These are phyloP conservation scores for Aureobasidium sp. DNA, from an alignment of 2,329 filamentous ascomycete species.

Conservation along the genomic window DNA sequence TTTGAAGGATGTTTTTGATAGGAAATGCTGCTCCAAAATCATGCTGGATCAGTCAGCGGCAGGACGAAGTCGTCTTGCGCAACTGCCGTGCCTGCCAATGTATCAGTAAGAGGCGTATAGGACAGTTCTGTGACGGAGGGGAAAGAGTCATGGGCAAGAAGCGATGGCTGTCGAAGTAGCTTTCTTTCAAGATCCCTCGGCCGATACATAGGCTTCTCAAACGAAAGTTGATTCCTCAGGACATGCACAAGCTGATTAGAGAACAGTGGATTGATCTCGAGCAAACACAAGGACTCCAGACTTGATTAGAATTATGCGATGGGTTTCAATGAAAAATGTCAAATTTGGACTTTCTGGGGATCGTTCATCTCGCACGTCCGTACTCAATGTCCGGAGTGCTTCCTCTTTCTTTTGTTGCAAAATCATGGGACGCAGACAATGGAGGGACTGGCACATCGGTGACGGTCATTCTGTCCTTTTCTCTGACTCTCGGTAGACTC, in stretches of 20 bases:
- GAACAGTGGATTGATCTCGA: background rate
- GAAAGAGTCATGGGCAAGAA: no score
- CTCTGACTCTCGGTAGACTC: constrained; percentile 12
- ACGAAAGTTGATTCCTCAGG: background rate
- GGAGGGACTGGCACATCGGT: background rate
- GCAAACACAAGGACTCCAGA: background rate
- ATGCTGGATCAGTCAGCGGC: no score
- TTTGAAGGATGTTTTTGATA: no score
- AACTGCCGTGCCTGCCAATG: no score
- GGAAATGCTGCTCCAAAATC: no score
- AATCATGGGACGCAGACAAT: background rate
- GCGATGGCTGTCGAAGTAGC: no score
- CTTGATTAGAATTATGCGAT: background rate
- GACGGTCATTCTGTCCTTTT: constrained; percentile 12
- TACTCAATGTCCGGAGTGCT: background rate
- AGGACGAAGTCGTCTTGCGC: no score
- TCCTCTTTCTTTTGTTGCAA: constrained; percentile 2
- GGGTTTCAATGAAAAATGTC: background rate
- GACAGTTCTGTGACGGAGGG: no score
- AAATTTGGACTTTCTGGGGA: background rate
- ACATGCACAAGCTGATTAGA: background rate
- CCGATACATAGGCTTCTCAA: background rate
- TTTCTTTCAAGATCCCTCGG: no score
- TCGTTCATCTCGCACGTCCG: background rate
- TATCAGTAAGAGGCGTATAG: no score